Percentiles rank a stretch among this genome's conserved stretches.
Evolutionary conservation across 1,284 basidiomycete species (phyloP).

Genomic region (Ustilago lituana): DNA sequence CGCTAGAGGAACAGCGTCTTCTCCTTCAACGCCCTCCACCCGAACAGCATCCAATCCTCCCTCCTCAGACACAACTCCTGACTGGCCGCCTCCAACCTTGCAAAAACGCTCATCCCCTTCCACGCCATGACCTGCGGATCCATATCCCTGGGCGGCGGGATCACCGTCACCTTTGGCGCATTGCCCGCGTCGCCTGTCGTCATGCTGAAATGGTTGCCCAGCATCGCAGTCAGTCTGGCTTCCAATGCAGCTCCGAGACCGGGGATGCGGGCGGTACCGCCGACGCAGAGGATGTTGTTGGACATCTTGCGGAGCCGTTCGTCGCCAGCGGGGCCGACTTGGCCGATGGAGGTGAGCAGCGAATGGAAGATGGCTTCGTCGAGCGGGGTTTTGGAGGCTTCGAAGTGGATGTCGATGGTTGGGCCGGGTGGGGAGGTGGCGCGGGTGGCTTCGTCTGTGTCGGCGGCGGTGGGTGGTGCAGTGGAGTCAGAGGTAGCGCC

Average conservation of each 20-base stretch:
- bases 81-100: conserved; percentile 82
- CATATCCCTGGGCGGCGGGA: conserved; percentile 90
- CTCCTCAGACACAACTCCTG: conserved; percentile 87
- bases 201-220: conserved; percentile 26
- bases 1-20: conserved; percentile 56
- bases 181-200: conserved; percentile 41
- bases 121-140: conserved; percentile 88
- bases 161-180: conserved; percentile 75
- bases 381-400: conserved; percentile 88
- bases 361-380: conserved; percentile 85
- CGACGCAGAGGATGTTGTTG: conserved; percentile 86
- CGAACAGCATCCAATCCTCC: conserved; percentile 80
- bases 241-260: conserved; percentile 66
- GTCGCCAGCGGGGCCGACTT: conserved; percentile 71
- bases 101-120: conserved; percentile 95
- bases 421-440: conserved; percentile 3
- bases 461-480: background rate
- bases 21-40: conserved; percentile 70
- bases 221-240: conserved; percentile 35
- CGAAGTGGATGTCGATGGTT: conserved; percentile 78
- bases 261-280: conserved; percentile 75
- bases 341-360: conserved; percentile 74
- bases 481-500: no score
- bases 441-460: background rate
- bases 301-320: conserved; percentile 90